phyloP scores from a whole-genome alignment of 257 asterid genomes.

The Hygrophila difformis region DNA sequence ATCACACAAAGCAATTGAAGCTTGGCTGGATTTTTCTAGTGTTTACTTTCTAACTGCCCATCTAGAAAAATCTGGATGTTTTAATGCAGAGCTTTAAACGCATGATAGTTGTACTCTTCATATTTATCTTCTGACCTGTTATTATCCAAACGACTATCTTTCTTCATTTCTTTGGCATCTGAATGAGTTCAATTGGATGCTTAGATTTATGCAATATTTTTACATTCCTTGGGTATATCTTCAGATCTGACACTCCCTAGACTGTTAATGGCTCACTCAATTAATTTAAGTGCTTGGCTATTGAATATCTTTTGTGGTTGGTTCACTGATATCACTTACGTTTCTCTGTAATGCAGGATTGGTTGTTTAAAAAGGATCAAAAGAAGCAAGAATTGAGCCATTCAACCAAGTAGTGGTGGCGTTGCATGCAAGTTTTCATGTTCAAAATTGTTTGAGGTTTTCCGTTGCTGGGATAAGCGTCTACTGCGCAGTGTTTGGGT shows the following conservation, averaged over 20 bases:
- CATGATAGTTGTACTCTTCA: too few relatives aligned
- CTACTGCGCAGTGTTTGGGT: slow-evolving; percentile 9
- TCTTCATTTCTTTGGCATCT: too few relatives aligned
- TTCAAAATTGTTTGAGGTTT: slow-evolving; percentile 8
- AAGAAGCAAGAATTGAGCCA: slow-evolving; percentile 34
- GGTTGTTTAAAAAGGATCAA: slow-evolving; percentile 33
- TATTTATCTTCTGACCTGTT: too few relatives aligned
- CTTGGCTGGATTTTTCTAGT: too few relatives aligned
- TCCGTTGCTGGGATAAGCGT: neutral
- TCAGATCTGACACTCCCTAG: neutral
- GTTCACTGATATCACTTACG: neutral
- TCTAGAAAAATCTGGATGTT: too few relatives aligned
- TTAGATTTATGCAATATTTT: too few relatives aligned
- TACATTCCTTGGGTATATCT: too few relatives aligned
- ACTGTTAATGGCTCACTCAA: neutral
- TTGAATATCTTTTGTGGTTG: neutral
- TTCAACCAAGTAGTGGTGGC: slow-evolving; percentile 32
- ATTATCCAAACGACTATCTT: too few relatives aligned
- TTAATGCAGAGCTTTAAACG: too few relatives aligned
- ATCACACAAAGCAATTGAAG: too few relatives aligned
- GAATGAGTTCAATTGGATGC: too few relatives aligned
- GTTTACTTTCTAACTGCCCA: too few relatives aligned
- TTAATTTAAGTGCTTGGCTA: neutral
- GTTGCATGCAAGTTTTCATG: neutral
- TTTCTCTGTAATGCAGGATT: slow-evolving; percentile 25